Base-by-base conservation (phyloP, 2,329 filamentous ascomycete species). In the Thelonectria olida region DNA sequence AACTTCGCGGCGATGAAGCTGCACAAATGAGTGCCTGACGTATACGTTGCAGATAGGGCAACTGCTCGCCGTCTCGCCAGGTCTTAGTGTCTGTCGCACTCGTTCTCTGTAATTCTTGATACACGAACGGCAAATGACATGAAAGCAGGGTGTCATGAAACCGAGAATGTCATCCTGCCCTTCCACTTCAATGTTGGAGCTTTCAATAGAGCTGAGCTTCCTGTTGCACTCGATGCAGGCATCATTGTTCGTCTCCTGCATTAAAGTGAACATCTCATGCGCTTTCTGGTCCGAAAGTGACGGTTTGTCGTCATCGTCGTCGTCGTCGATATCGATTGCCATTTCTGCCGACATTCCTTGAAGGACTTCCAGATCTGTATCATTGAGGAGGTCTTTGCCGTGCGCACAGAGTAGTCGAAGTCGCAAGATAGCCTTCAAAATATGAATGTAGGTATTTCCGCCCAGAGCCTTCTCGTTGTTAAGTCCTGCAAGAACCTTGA, bases 321-420 rank as follows among this genome's bases (percentile, higher is more conserved):
- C 90, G 49, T 93, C 92, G 62, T 96, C 93, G 20, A 98, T 84
- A 68, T 96, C 92, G 71, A 99, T 97, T 2, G 96, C 92, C 65
- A 92, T 92, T 38, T 92, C 90, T 8, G 88, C 88, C n/a, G 89
- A 93, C 76, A 92, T 85, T 22, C 94, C 95, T 73, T 93, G 90
- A 51, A 95, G 87, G 4, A 91, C 83, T 67, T 90, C 88, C 45
- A 97, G 81, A 70, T 98, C 95, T 19, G 95, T 90, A 34, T 94
- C 88, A 58, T 89, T 92, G 3, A 99, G 84, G 7, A 99, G 85
- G 62, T 98, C 95, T 66, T 91, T 91, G n/a, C 96, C 96, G 74
- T 97, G 95, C 1, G 94, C 96, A 73, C 94, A 97, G 52, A 98
- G 91, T 39, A 97, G 84, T 9, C 96, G 92, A 17, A 99, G 86